A percentile compares a stretch with the other conserved stretches of the same genome.
phyloP scores from a whole-genome alignment of 768 basidiomycete genomes.

The Clitopilus passeckerianus region DNA sequence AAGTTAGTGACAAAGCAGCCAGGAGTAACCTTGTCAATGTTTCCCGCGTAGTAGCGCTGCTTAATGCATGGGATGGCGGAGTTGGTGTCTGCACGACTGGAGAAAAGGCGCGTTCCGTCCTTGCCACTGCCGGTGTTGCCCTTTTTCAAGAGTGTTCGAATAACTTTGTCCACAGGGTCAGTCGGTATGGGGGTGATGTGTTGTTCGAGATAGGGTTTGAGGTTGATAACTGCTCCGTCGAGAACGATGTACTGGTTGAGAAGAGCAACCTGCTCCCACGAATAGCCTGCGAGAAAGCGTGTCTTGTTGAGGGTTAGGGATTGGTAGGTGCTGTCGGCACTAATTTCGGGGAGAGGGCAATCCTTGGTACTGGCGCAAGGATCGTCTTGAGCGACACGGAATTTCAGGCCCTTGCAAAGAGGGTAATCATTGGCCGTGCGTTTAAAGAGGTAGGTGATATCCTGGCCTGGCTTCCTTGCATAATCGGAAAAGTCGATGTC shows the following conservation, averaged over 20 bases:
- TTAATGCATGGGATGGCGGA: constrained; percentile 75
- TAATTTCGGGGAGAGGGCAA: constrained; percentile 67
- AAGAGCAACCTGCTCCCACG: constrained; percentile 83
- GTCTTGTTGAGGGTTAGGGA: constrained; percentile 66
- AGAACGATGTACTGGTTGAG: constrained; percentile 78
- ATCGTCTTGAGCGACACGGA: constrained; percentile 65
- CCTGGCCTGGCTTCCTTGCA: constrained; percentile 64
- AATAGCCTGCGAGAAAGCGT: constrained; percentile 72
- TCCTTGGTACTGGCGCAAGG: constrained; percentile 59
- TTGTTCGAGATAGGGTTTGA: constrained; percentile 76
- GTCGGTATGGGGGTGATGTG: constrained; percentile 63
- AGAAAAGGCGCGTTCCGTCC: constrained; percentile 88
- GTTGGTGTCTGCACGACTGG: constrained; percentile 59
- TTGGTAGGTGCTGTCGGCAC: constrained; percentile 48
- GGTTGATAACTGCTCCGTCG: constrained; percentile 92
- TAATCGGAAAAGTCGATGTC: constrained; percentile 58
- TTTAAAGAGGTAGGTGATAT: constrained; percentile 85
- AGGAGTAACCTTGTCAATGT: constrained; percentile 94
- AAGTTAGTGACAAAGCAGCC: constrained; percentile 91
- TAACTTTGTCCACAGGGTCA: constrained; percentile 78
- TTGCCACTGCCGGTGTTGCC: constrained; percentile 57
- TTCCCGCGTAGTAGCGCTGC: constrained; percentile 86
- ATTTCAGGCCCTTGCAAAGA: constrained; percentile 56
- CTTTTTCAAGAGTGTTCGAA: constrained; percentile 65
- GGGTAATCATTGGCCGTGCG: constrained; percentile 64